Evolutionary conservation across 306 rosid genomes (phyloP).

Genomic region (Cajanus cajan): DNA sequence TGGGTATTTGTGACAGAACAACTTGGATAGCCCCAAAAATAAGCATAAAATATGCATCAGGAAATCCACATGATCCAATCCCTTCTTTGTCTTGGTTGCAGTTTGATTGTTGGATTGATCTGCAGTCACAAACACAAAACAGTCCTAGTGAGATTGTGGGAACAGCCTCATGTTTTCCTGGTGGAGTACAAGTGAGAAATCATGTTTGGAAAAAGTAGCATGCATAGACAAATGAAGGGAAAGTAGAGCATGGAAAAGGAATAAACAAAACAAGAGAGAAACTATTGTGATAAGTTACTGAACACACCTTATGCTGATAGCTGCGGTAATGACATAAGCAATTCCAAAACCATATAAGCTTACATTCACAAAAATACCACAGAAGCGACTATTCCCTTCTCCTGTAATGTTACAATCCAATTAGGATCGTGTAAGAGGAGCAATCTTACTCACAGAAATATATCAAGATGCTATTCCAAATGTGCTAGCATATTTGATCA

Average conservation of each 20-base stretch:
- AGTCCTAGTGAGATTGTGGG: neutral
- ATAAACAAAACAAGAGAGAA: slow-evolving; percentile 17
- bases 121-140: slow-evolving; percentile 31
- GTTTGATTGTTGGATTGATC: slow-evolving; percentile 48
- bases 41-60: slow-evolving; percentile 47
- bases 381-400: slow-evolving; percentile 25
- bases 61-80: slow-evolving; percentile 37
- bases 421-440: neutral
- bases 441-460: slow-evolving; percentile 10
- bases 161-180: neutral
- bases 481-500: neutral
- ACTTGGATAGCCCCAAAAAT: slow-evolving; percentile 59
- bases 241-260: neutral
- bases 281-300: neutral
- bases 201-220: slow-evolving; percentile 6
- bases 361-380: slow-evolving; percentile 40
- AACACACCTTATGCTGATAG: slow-evolving; percentile 54
- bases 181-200: neutral
- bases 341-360: slow-evolving; percentile 57
- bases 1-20: slow-evolving; percentile 72
- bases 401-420: slow-evolving; percentile 43
- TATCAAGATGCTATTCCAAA: neutral
- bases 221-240: neutral
- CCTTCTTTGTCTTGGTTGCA: slow-evolving; percentile 40
- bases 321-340: slow-evolving; percentile 55